Conservation (phyloP, 2,329 filamentous ascomycete genomes). For the Phyllosticta paracitricarpa region DNA sequence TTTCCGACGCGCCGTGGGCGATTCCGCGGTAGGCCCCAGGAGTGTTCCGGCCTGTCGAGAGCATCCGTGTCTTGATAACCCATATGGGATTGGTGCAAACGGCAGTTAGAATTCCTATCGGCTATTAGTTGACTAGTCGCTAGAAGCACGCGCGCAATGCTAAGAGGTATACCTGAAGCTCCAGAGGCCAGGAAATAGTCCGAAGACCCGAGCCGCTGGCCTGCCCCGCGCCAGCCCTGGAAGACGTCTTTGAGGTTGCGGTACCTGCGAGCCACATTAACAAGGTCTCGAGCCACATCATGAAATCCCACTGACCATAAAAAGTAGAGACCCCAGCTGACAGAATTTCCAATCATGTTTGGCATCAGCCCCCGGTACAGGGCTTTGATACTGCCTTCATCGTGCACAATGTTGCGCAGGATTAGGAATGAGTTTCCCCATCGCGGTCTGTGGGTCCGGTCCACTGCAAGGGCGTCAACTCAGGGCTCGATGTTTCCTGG, state of each 20-base stretch:
- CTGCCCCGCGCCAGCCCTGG: constrained; percentile 29
- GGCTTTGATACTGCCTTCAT: constrained; percentile 52
- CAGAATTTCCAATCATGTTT: constrained; percentile 82
- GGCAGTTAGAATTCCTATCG: constrained; percentile 61
- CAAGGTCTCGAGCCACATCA: background rate
- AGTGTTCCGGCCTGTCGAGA: constrained; percentile 66
- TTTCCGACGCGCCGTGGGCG: constrained; percentile 55
- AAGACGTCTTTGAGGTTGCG: constrained; percentile 49
- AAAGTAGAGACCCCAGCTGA: constrained; percentile 90
- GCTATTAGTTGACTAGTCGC: constrained; percentile 16
- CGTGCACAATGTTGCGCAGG: constrained; percentile 39
- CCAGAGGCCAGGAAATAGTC: constrained; percentile 79
- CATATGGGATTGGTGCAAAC: constrained; percentile 89
- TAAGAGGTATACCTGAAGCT: constrained; percentile 36
- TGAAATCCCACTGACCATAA: constrained; percentile 39
- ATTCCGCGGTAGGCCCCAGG: constrained; percentile 76
- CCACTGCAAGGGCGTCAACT: constrained; percentile 8
- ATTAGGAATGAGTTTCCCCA: constrained; percentile 45
- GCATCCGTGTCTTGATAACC: constrained; percentile 97
- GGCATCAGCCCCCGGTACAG: constrained; percentile 85
- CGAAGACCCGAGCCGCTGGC: constrained; percentile 42
- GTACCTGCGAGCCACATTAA: constrained; percentile 31
- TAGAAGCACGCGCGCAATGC: too few species aligned
- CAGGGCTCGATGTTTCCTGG: background rate
- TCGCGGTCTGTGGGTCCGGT: constrained; percentile 14